Percentiles rank a stretch among this genome's conserved stretches.
phyloP scores from a whole-genome alignment of 2,329 filamentous ascomycete genomes.

The Cladosporium sp. region DNA sequence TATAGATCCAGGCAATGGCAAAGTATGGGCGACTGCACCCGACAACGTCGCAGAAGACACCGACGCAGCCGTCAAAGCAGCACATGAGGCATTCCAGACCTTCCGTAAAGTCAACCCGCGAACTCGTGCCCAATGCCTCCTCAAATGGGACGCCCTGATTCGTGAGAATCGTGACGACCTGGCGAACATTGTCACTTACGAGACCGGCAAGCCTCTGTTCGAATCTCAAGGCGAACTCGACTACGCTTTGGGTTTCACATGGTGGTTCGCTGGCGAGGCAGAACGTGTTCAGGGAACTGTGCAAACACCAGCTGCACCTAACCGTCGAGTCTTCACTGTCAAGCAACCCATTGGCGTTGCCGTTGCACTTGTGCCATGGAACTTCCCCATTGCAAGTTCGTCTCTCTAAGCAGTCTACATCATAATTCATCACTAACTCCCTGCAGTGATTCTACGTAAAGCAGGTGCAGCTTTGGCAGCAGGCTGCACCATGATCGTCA shows the following conservation, averaged over 20 bases:
- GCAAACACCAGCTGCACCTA: constrained; percentile 56
- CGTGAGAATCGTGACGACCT: constrained; percentile 59
- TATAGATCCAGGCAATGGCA: constrained; percentile 49
- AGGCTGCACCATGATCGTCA: constrained; percentile 69
- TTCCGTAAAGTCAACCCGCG: constrained; percentile 60
- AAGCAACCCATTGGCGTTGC: constrained; percentile 71
- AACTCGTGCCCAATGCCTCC: constrained; percentile 57
- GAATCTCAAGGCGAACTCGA: constrained; percentile 52
- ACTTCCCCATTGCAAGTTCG: constrained; percentile 41
- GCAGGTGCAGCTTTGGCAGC: constrained; percentile 65
- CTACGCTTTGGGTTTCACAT: constrained; percentile 51
- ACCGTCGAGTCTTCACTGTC: constrained; percentile 64
- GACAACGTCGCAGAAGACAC: constrained; percentile 56
- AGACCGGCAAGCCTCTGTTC: constrained; percentile 51
- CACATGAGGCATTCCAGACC: constrained; percentile 57
- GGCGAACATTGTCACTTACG: constrained; percentile 59
- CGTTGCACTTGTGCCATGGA: constrained; percentile 68
- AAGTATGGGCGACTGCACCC: constrained; percentile 46
- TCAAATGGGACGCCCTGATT: constrained; percentile 64
- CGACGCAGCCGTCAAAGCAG: constrained; percentile 54
- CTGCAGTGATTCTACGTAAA: constrained; percentile 60
- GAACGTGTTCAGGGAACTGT: constrained; percentile 61
- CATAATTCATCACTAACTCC: not conserved
- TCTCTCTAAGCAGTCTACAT: not conserved
- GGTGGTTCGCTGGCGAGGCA: constrained; percentile 59